A percentile compares a stretch with the other conserved stretches of the same genome.
Conservation (phyloP, 441 rosid species). For the Euphorbia schlechtendalii region DNA sequence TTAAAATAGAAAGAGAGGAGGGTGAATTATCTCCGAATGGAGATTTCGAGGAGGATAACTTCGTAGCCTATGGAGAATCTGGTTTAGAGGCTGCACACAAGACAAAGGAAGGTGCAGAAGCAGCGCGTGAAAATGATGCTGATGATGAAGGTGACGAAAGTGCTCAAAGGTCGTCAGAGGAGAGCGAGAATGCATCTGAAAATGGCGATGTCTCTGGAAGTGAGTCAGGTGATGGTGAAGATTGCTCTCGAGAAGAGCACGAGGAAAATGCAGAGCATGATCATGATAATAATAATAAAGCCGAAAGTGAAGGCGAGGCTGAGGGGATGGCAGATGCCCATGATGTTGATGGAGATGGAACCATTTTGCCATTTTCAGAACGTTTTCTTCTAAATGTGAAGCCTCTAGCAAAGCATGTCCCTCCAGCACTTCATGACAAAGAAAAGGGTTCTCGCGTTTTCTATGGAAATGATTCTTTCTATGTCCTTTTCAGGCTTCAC, state of each 20-base stretch:
- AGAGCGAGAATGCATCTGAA: constrained; percentile 83
- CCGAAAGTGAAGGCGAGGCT: constrained; percentile 94
- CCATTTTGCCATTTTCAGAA: constrained; percentile 57
- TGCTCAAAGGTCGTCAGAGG: constrained; percentile 79
- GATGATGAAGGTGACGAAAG: constrained; percentile 87
- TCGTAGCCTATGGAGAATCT: constrained; percentile 65
- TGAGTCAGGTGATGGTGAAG: constrained; percentile 80
- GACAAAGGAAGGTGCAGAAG: constrained; percentile 54
- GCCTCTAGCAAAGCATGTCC: constrained; percentile 84
- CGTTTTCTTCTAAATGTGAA: constrained; percentile 60
- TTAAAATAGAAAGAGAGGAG: constrained; percentile 89
- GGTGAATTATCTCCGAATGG: constrained; percentile 97
- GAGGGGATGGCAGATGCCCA: constrained; percentile 80
- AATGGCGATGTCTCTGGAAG: constrained; percentile 88
- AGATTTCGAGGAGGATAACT: constrained; percentile 89
- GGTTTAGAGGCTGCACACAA: constrained; percentile 50
- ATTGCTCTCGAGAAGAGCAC: constrained; percentile 68
- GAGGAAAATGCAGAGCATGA: constrained; percentile 68
- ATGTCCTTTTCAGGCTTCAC: constrained; percentile 94
- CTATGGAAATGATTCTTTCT: constrained; percentile 94
- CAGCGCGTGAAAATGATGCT: constrained; percentile 65
- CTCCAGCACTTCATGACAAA: constrained; percentile 37
- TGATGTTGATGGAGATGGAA: constrained; percentile 69
- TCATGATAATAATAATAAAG: constrained; percentile 60
- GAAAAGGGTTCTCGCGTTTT: constrained; percentile 56